Evolutionary conservation across 352 stramenopile species (phyloP).

Genomic region (Pythium vanterpoolii): DNA sequence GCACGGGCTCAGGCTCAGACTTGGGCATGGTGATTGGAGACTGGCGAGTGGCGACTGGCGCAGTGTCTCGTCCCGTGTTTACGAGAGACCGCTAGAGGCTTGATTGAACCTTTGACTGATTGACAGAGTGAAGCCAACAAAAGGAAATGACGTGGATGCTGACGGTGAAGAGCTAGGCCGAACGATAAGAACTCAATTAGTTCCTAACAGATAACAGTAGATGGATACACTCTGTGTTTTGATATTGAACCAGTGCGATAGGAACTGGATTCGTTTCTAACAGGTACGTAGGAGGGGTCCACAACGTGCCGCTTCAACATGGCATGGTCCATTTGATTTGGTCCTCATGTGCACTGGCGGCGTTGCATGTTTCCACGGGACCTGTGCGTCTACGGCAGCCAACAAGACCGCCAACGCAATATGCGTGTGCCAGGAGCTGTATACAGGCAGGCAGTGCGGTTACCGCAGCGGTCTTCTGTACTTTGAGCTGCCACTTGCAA

Average conservation of each 20-base stretch:
- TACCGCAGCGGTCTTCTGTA: slow-evolving; percentile 36
- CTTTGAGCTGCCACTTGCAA: slow-evolving; percentile 53
- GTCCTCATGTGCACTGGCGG: slow-evolving; percentile 7
- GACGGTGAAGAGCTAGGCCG: slow-evolving; percentile 5
- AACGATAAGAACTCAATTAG: slow-evolving; percentile 1
- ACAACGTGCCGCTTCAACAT: too few species aligned
- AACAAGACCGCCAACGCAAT: slow-evolving; percentile 17
- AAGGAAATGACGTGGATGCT: slow-evolving; percentile 13
- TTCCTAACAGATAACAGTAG: slow-evolving; percentile 5
- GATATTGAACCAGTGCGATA: background rate
- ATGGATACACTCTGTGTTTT: slow-evolving; percentile 12
- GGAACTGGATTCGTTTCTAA: too few species aligned
- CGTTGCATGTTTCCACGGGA: slow-evolving; percentile 46
- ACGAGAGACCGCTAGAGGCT: too few species aligned
- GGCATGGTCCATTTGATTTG: too few species aligned
- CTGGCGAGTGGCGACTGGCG: too few species aligned
- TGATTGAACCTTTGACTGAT: slow-evolving; percentile 1
- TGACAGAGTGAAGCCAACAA: background rate
- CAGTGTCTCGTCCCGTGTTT: slow-evolving; percentile 3
- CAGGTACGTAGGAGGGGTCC: background rate
- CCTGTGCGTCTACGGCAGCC: slow-evolving; percentile 26
- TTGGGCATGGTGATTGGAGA: background rate
- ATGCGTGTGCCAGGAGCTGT: slow-evolving; percentile 47
- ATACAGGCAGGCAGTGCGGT: slow-evolving; percentile 45
- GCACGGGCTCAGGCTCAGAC: slow-evolving; percentile 1